Evolutionary conservation across 208 protist species (phyloP), one percentile per base, ranked within the genome.

Genomic region (Leishmania arabica): DNA sequence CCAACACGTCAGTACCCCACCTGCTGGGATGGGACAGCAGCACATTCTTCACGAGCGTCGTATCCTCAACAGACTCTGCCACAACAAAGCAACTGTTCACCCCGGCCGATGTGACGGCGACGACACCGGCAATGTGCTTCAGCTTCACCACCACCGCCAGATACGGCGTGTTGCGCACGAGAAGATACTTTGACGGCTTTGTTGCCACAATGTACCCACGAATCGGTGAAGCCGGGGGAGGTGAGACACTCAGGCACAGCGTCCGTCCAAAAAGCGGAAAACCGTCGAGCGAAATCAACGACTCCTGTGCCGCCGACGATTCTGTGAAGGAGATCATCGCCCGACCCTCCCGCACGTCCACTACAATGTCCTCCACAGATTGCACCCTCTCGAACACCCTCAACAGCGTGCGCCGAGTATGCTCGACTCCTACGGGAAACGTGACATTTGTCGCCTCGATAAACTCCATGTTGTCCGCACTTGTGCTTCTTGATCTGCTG

Each of bases 241-340:
- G 73, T 31, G 91, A 82, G 24, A 96, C 88, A 27, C 75, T 75
- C 42, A 92, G 75, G 13, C 74, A 66, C n/a, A 96, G 83, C 37
- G 70, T n/a, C 37, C 53, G 49, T 42, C 91, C 92, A 86, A 94
- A 94, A 69, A 97, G 77, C 40, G 88, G 73, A 82, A 86, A 88
- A 1, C 90, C 88, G 54, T 97, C 87, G 53, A 97, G 79, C 64
- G 76, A 77, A 34, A 96, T 42, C n/a, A 95, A 82, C 17, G 92
- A 92, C 51, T 91, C 83, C 75, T 97, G 94, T 17, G 92, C 92
- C 60, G 80, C 84, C 69, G 85, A 82, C 49, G 90, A 87, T 74
- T 95, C 90, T 6, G 49, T 51, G 81, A 95, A 94, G 37, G 77
- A 82, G 21, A 96, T 86, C 21, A 89, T 82, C 9, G 92, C 92